These are phyloP conservation scores for Artomyces pyxidatus DNA, from an alignment of 768 basidiomycete species.

Conservation along the genomic window DNA sequence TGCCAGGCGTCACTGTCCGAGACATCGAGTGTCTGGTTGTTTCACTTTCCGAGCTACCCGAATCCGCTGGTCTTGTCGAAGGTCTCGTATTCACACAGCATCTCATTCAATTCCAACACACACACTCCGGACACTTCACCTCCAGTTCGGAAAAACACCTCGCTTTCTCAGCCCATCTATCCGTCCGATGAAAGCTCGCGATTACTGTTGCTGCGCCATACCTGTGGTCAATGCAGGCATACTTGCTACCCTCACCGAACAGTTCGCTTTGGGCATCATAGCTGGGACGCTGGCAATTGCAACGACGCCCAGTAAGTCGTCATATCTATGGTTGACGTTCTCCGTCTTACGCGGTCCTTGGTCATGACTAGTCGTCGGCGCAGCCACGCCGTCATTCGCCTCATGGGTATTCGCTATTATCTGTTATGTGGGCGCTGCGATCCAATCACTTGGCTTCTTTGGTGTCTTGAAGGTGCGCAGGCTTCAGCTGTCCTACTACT, in stretches of 20 bases:
- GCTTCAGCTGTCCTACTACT: neutral
- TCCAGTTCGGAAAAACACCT: no score
- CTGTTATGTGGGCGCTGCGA: slow-evolving; percentile 64
- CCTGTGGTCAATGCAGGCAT: slow-evolving; percentile 88
- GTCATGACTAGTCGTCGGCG: slow-evolving; percentile 69
- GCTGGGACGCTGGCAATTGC: slow-evolving; percentile 69
- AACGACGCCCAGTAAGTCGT: slow-evolving; percentile 66
- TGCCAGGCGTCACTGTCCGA: no score
- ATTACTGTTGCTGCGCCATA: slow-evolving; percentile 91
- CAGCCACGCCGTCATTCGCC: slow-evolving; percentile 72
- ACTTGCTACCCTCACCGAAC: slow-evolving; percentile 71
- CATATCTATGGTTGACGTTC: neutral
- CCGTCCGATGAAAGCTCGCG: slow-evolving; percentile 75
- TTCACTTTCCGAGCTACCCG: no score
- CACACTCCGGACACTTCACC: slow-evolving; percentile 12
- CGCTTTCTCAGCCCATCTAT: no score
- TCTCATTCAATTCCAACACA: no score
- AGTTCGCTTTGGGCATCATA: slow-evolving; percentile 56
- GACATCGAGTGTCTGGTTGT: no score
- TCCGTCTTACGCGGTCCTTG: neutral
- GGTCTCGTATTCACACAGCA: no score
- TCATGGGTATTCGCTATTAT: slow-evolving; percentile 65
- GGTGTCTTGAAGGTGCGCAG: slow-evolving; percentile 66
- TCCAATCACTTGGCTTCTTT: slow-evolving; percentile 80
- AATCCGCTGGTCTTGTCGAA: no score